Base-by-base conservation (phyloP, 176 grass and related monocot species). In the Urochloa ruziziensis region DNA sequence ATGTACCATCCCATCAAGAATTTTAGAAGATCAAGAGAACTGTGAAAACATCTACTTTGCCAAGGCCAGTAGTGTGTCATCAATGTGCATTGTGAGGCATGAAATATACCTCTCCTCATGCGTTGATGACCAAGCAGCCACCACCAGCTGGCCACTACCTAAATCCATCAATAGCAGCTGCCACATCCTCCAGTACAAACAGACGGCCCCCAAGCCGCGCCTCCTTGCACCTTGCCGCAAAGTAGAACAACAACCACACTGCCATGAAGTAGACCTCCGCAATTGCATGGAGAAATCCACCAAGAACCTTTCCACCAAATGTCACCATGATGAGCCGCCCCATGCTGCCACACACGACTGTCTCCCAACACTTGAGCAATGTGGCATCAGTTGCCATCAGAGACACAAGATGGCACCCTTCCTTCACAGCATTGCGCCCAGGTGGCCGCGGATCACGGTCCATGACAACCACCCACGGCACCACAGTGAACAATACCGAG, bases 381-480 rank as follows among this genome's bases (percentile, higher is more conserved):
- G 94, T 80, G 71, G 96, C 92, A 82, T 93, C 90, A 0, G 84
- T 78, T 73, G 91, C 79, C 96, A 95, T 95, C 28, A 95, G 47
- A 19, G 92, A 91, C 35, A 95, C 75, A 84, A 95, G 86, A 74
- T 89, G 91, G 64, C 90, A 95, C 49, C 96, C 96, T 90, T 98
- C 92, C 84, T 95, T 95, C 80, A 95, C 89, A 30, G 87, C 62
- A 90, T 95, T 91, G n/a, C 78, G 82, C 68, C 89, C 93, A 78
- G 84, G 90, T 6, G 79, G 84, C 15, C 86, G 87, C 0, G 29
- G 88, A 88, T 93, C 90, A 70, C 86, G 89, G 83, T 95, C 91
- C 93, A 98, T 98, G 59, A 94, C 78, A 42, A 90, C 89, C 70
- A 95, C 93, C 96, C 91, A 98, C 24, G 96, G 96, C 58, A 94